Conservation (phyloP, 2,329 filamentous ascomycete genomes). For the Calonectria crousiana region DNA sequence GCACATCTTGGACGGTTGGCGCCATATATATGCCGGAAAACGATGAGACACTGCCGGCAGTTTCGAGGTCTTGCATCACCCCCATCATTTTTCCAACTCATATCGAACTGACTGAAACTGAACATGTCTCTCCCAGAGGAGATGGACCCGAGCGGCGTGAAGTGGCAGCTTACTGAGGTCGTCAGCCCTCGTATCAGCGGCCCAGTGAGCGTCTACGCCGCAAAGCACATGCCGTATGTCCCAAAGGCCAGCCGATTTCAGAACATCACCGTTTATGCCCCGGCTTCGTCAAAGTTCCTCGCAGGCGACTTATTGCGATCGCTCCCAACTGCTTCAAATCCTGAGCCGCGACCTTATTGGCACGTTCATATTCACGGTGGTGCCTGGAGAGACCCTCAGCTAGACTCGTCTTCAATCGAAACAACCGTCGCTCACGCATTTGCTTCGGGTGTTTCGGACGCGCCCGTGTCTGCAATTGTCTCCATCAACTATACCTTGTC, state of each 20-base stretch:
- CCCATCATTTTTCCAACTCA: background rate
- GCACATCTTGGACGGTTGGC: too few species aligned
- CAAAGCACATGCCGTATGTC: background rate
- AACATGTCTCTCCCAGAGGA: background rate
- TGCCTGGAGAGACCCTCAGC: constrained; percentile 1
- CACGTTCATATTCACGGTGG: constrained; percentile 6
- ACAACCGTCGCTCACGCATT: background rate
- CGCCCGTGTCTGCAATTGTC: background rate
- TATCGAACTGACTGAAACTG: background rate
- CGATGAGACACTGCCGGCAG: too few species aligned
- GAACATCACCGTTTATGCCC: background rate
- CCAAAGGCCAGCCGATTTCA: background rate
- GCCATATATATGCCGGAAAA: background rate
- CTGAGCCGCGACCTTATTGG: background rate
- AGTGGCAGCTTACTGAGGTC: background rate
- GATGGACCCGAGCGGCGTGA: background rate
- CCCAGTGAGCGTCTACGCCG: background rate
- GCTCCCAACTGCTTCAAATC: background rate
- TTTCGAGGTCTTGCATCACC: background rate
- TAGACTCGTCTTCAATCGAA: background rate
- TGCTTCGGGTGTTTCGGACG: background rate
- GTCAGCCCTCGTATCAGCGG: background rate
- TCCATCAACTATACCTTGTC: constrained; percentile 1
- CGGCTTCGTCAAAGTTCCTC: background rate
- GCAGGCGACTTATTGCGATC: background rate